Evolutionary conservation across 176 grass and related monocot species (phyloP).

Genomic region (Musa schizocarpa): DNA sequence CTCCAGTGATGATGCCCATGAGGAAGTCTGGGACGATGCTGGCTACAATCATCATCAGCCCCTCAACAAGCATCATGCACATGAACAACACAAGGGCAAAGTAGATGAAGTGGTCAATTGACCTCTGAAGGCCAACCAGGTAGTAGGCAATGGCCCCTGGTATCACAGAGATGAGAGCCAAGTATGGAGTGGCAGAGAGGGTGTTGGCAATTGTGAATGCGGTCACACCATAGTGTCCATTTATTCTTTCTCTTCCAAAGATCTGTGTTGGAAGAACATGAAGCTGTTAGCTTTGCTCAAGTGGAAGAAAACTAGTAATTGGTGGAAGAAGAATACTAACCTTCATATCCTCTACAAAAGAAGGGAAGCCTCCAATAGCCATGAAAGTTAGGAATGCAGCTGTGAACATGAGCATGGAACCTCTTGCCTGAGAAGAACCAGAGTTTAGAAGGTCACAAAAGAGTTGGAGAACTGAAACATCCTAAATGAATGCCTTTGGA

Average conservation of each 20-base stretch:
- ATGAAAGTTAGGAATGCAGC: conserved; percentile 43
- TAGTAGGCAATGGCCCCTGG: conserved; percentile 48
- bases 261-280: conserved; percentile 7
- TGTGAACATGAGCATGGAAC: conserved; percentile 47
- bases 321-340: conserved; percentile 3
- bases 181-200: conserved; percentile 36
- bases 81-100: conserved; percentile 26
- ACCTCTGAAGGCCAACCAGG: conserved; percentile 23
- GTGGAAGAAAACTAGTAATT: no score
- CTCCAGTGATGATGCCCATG: conserved; percentile 55
- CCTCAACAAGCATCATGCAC: conserved; percentile 40
- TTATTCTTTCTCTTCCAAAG: conserved; percentile 42
- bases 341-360: conserved; percentile 69
- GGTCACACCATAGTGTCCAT: conserved; percentile 39
- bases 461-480: neutral
- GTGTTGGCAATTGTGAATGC: conserved; percentile 43
- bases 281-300: no score
- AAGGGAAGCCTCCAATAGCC: conserved; percentile 70
- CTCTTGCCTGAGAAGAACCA: conserved; percentile 25
- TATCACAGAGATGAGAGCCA: conserved; percentile 26
- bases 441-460: neutral
- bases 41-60: conserved; percentile 54
- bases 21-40: conserved; percentile 39
- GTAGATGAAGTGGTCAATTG: conserved; percentile 33
- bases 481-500: neutral